Base-by-base conservation (phyloP, 257 asterid species). In the Nicotiana paniculata region DNA sequence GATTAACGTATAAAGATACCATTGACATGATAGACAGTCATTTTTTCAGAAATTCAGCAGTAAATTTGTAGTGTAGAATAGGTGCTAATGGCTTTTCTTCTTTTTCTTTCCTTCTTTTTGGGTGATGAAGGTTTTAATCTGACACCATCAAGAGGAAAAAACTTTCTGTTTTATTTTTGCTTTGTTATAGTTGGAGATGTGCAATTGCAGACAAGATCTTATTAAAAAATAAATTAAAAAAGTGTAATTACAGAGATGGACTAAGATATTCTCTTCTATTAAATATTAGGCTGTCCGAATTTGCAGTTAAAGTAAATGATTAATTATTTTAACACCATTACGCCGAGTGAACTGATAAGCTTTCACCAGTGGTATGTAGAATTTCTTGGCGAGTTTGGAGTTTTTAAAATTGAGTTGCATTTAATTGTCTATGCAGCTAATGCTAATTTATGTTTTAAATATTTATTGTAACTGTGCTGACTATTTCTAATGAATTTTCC, bases 401-500 rank as follows among this genome's bases (percentile, higher is more conserved):
- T 39, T 28, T 75, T 75, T 6, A 26, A 75, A 51, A 15, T 48
- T 74, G 43, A 9, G 7, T 75, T 48, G 79, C 63, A 48, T 51
- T 51, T 26, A 15, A 48, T 75, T 75, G 43, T 26, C 63, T 75
- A 48, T 51, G 79, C 63, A 75, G 80, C 46, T 75, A 51, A 75
- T 75, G 46, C 63, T 51, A 58, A 51, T 75, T 51, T 53, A 51
- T 28, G 9, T 51, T 16, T 7, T 75, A 48, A 51, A 48, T 75
- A 51, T 75, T 51, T 75, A 4, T 48, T 48, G 80, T 55, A 46
- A 55, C 77, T 70, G 77, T 43, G 58, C 39, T 46, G 80, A 39
- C 53, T 24, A 75, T 75, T 75, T 30, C 63, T 75, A 75, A 75
- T 75, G 80, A 75, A 75, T 51, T 26, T 81, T 66, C 88, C 88